These are phyloP conservation scores for Brassica balearica DNA, from an alignment of 441 rosid genomes.

Conservation along the genomic window DNA sequence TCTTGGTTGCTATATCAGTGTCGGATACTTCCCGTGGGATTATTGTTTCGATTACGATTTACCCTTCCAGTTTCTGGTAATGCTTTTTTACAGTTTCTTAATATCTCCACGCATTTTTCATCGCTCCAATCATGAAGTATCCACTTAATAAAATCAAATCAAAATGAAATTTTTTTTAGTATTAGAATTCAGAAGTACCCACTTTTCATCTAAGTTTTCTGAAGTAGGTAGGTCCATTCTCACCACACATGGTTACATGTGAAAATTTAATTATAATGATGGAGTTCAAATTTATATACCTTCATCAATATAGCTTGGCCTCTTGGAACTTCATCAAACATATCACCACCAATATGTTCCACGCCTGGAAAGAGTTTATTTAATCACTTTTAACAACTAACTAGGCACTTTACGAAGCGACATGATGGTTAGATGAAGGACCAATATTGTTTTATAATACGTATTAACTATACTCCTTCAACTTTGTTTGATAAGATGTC, in stretches of 20 bases:
- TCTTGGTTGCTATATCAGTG: constrained; percentile 13
- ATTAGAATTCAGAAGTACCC: not conserved
- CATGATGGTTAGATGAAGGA: not conserved
- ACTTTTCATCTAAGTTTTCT: not conserved
- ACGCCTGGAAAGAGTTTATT: constrained; percentile 16
- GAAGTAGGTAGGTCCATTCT: not conserved
- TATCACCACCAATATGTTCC: constrained; percentile 35
- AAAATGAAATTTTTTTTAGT: not conserved
- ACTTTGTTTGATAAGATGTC: not conserved
- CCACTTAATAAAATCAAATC: constrained; percentile 17
- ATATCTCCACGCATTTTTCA: constrained; percentile 23
- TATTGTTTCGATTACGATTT: not conserved
- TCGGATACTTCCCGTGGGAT: not conserved
- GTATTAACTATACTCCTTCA: not conserved
- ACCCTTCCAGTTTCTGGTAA: not conserved
- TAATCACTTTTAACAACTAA: not conserved
- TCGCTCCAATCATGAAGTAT: constrained; percentile 26
- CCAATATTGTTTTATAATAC: not conserved
- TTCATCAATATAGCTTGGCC: constrained; percentile 31
- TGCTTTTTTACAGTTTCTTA: constrained; percentile 25
- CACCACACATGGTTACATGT: not conserved
- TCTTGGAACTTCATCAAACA: constrained; percentile 26
- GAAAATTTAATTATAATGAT: not conserved
- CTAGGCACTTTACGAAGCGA: not conserved
- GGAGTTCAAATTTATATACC: constrained; percentile 21